These are phyloP conservation scores for Sanghuangporus weigelae DNA, from an alignment of 1,284 basidiomycete species.

Conservation along the genomic window DNA sequence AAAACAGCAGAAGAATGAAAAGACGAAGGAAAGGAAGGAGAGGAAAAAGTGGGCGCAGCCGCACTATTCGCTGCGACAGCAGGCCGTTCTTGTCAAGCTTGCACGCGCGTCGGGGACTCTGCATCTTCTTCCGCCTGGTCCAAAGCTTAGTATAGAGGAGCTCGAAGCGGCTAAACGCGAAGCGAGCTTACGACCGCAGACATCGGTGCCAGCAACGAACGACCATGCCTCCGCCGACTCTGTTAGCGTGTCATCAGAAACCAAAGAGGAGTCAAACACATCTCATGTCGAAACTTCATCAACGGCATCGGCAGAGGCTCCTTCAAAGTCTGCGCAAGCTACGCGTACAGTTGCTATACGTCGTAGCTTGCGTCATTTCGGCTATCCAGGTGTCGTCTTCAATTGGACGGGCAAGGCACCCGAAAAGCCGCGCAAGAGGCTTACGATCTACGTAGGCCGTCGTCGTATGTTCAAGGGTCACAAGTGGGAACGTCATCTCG, in stretches of 20 bases:
- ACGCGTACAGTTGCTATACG: background rate
- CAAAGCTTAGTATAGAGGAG: constrained; percentile 14
- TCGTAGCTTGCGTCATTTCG: background rate
- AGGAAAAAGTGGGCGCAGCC: constrained; percentile 54
- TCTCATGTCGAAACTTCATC: background rate
- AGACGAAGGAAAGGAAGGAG: background rate
- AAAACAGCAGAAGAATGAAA: background rate
- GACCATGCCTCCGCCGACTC: background rate
- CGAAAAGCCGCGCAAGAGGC: constrained; percentile 55
- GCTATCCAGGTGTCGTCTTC: constrained; percentile 18
- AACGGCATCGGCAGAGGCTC: background rate
- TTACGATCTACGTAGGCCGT: constrained; percentile 63
- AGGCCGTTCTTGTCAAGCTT: constrained; percentile 71
- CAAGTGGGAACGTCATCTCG: constrained; percentile 63
- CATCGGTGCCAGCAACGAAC: background rate
- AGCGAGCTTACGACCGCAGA: background rate
- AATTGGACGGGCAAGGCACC: constrained; percentile 31
- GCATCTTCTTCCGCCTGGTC: constrained; percentile 20
- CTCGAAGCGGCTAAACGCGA: background rate
- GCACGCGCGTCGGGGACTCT: constrained; percentile 38
- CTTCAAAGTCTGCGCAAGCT: too few species aligned
- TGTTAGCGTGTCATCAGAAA: background rate
- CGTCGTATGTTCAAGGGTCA: constrained; percentile 85
- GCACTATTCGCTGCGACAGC: constrained; percentile 64
- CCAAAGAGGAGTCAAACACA: background rate